These are phyloP conservation scores for Syncephalis plumigaleata DNA, from an alignment of 371 early-diverging fungal genomes.

Conservation along the genomic window DNA sequence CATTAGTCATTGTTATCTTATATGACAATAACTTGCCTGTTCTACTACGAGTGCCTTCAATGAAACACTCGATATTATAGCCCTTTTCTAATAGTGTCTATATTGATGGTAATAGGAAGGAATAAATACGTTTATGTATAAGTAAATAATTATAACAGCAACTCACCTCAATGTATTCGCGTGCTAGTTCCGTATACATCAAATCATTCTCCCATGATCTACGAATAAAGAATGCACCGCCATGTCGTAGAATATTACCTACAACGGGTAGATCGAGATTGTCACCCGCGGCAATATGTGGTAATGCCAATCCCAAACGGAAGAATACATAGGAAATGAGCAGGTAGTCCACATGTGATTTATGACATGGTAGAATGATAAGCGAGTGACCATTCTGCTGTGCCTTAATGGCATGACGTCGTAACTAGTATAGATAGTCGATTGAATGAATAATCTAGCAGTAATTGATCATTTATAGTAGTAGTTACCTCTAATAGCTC, in stretches of 20 bases:
- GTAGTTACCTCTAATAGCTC: constrained; percentile 52
- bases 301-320: constrained; percentile 62
- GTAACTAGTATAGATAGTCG: constrained; percentile 18
- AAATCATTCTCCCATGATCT: constrained; percentile 65
- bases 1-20: no score
- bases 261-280: constrained; percentile 69
- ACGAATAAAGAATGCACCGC: constrained; percentile 72
- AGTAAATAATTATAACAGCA: neutral
- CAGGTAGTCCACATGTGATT: constrained; percentile 82
- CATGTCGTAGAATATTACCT: constrained; percentile 42
- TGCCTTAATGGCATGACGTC: constrained; percentile 38
- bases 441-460: neutral
- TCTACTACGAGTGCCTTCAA: constrained; percentile 74
- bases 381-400: constrained; percentile 53
- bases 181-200: constrained; percentile 48
- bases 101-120: neutral
- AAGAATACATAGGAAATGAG: constrained; percentile 69
- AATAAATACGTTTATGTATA: constrained; percentile 2
- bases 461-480: no score
- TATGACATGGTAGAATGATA: constrained; percentile 71
- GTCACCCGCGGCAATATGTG: constrained; percentile 81
- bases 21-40: neutral
- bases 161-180: constrained; percentile 50
- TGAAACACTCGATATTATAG: constrained; percentile 70
- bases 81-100: constrained; percentile 29